A percentile compares a stretch with the other conserved stretches of the same genome.
phyloP scores from a whole-genome alignment of 169 alveolate species.

The Plasmodium sp. region DNA sequence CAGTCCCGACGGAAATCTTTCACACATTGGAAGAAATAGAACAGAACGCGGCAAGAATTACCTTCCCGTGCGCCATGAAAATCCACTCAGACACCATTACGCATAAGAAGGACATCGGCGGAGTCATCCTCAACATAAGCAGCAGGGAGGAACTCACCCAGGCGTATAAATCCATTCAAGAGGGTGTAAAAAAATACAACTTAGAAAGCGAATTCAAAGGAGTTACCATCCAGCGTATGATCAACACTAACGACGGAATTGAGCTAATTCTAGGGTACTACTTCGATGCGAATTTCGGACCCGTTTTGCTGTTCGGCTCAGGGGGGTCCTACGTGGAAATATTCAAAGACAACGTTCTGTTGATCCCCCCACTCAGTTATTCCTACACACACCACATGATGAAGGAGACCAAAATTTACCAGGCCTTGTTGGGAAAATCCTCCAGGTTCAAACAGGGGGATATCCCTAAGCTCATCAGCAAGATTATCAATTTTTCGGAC shows the following conservation, averaged over 20 bases:
- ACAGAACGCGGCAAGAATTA: neutral
- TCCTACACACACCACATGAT: constrained; percentile 56
- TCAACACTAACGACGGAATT: constrained; percentile 64
- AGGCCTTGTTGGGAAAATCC: constrained; percentile 43
- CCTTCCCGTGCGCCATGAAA: constrained; percentile 81
- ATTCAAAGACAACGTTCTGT: constrained; percentile 77
- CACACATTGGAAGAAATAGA: constrained; percentile 60
- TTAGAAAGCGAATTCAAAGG: constrained; percentile 80
- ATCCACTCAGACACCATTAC: constrained; percentile 77
- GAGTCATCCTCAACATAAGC: constrained; percentile 76
- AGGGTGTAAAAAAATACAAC: constrained; percentile 49
- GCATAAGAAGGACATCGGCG: constrained; percentile 84
- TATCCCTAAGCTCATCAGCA: constrained; percentile 36
- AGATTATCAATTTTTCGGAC: constrained; percentile 59
- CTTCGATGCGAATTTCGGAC: constrained; percentile 83
- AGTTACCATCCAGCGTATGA: constrained; percentile 81
- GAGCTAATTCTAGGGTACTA: constrained; percentile 79
- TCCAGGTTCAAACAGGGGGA: constrained; percentile 65
- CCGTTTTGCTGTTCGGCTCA: constrained; percentile 83
- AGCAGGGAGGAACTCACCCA: constrained; percentile 66
- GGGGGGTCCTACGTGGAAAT: constrained; percentile 88
- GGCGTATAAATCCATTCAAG: constrained; percentile 67
- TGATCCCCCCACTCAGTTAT: constrained; percentile 73
- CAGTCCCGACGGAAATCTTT: constrained; percentile 63
- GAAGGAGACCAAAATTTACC: constrained; percentile 70